A percentile compares a stretch with the other conserved stretches of the same genome.
phyloP scores from a whole-genome alignment of 1,284 basidiomycete species.

The Erythrobasidium hasegawianum region DNA sequence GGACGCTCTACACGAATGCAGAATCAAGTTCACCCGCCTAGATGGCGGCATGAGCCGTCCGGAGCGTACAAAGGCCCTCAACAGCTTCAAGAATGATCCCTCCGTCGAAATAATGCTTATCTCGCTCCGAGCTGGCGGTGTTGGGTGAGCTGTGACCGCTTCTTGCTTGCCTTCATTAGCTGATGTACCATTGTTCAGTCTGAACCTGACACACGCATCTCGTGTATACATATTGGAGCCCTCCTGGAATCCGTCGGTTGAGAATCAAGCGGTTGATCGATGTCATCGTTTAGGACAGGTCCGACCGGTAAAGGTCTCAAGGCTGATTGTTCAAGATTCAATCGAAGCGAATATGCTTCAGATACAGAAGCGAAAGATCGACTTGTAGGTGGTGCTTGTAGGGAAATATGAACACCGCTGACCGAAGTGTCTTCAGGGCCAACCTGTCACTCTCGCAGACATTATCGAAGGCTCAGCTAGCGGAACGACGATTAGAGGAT shows the following conservation, averaged over 20 bases:
- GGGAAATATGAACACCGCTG: background rate
- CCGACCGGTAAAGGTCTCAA: slow-evolving; percentile 79
- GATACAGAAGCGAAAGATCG: slow-evolving; percentile 92
- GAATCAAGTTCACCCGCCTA: slow-evolving; percentile 72
- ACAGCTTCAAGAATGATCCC: slow-evolving; percentile 69
- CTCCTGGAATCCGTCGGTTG: slow-evolving; percentile 63
- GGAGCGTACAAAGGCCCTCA: slow-evolving; percentile 69
- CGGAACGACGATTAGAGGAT: slow-evolving; percentile 43
- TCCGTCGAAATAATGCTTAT: slow-evolving; percentile 84
- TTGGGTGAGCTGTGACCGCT: slow-evolving; percentile 55
- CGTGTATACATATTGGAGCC: slow-evolving; percentile 59
- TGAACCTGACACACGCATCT: slow-evolving; percentile 46
- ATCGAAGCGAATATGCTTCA: slow-evolving; percentile 65
- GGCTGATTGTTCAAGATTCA: slow-evolving; percentile 87
- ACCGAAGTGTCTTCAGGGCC: background rate
- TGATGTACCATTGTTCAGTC: slow-evolving; percentile 28
- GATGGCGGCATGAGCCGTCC: slow-evolving; percentile 90
- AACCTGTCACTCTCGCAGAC: slow-evolving; percentile 46
- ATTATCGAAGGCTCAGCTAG: slow-evolving; percentile 44
- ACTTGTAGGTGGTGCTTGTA: slow-evolving; percentile 52
- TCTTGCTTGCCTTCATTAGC: background rate
- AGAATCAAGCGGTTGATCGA: slow-evolving; percentile 66
- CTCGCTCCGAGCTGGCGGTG: slow-evolving; percentile 89
- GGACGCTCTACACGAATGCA: slow-evolving; percentile 67
- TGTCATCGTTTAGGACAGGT: slow-evolving; percentile 92